Base-by-base conservation (phyloP, 371 early-diverging fungal species). In the Coemansia linderi region DNA sequence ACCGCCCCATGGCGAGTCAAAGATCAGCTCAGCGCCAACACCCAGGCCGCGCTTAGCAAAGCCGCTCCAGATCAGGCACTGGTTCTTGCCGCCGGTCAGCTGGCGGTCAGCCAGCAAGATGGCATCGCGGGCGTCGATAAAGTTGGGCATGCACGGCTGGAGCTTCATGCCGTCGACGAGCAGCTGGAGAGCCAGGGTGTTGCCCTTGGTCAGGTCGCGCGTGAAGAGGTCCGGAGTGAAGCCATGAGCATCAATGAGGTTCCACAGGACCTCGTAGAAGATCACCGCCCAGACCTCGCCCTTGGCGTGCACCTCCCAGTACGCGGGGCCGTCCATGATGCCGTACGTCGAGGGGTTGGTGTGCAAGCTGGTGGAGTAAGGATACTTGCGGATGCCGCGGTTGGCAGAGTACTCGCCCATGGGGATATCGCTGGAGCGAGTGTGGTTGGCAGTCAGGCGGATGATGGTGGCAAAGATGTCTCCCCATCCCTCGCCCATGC, bases 401-500 rank as follows among this genome's bases (percentile, higher is more conserved):
- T 87, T 87, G 37, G 91, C 91, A 1, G 92, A 84, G 73, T 93
- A 96, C 29, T 85, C 84, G 9, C 95, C 96, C 93, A 96, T 94
- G 22, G 84, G 85, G 78, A 88, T 92, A 17, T 87, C 88, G 22
- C 84, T 78, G 9, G 82, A 61, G 41, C 90, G 85, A 17, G 85
- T 86, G 63, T 85, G 69, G 10, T 76, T 74, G 15, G 74, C 44
- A 24, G 84, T 87, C 84, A 88, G 88, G 24, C 94, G 87, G 72
- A 94, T 82, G 41, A 90, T 85, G 27, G 92, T 93, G 13, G 95
- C 95, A 61, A 95, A 87, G 72, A 89, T 90, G 69, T 97, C 98
- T 27, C 95, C 94, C 96, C 96, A 97, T 12, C 98, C 98, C 83
- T 95, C 96, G 59, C 96, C 94, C 92, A 96, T 91, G 60, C 94